A percentile compares a stretch with the other conserved stretches of the same genome.
Conservation (phyloP, 441 rosid species). For the Populus hybrid region DNA sequence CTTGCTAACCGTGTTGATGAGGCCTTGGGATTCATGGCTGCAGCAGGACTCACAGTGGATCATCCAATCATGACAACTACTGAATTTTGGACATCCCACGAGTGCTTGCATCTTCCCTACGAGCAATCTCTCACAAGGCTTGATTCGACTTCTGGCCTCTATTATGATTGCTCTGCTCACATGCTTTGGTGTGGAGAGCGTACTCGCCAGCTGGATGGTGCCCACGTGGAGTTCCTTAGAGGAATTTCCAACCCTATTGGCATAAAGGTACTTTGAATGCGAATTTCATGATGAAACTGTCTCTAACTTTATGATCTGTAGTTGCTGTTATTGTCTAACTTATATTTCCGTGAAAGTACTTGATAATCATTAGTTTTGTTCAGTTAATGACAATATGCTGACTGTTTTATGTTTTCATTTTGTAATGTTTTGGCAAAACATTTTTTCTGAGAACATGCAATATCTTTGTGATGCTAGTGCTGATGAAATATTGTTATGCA, state of each 20-base stretch:
- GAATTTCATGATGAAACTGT: neutral
- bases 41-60: too few species aligned
- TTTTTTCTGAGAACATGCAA: neutral
- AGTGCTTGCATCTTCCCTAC: too few species aligned
- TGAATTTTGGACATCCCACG: too few species aligned
- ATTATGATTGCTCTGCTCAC: too few species aligned
- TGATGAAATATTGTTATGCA: neutral
- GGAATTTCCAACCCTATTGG: conserved; percentile 88
- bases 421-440: neutral
- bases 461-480: neutral
- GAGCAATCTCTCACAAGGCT: too few species aligned
- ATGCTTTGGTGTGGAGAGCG: conserved; percentile 73
- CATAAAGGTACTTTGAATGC: conserved; percentile 49
- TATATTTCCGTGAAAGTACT: neutral
- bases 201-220: conserved; percentile 81
- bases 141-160: too few species aligned
- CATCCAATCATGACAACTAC: too few species aligned
- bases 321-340: neutral
- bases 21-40: too few species aligned
- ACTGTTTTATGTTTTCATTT: neutral
- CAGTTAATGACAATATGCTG: neutral
- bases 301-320: neutral
- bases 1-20: too few species aligned
- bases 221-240: conserved; percentile 78
- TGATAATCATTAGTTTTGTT: neutral